phyloP scores from a whole-genome alignment of 106 monocot species.

The Platanthera guangdongensis region DNA sequence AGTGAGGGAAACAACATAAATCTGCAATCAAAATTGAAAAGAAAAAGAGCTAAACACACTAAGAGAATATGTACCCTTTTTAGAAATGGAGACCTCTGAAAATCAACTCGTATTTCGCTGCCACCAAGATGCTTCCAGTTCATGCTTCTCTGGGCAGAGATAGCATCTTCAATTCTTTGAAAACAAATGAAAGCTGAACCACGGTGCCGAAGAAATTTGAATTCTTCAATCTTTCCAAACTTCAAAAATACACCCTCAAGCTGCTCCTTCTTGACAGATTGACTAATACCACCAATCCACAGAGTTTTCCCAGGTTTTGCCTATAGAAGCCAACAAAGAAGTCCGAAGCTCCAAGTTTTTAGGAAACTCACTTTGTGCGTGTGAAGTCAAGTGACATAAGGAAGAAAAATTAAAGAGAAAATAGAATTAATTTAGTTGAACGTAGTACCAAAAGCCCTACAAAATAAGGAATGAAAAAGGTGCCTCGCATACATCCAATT shows the following conservation, averaged over 20 bases:
- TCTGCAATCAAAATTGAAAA: background rate
- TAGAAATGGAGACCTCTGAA: slow-evolving; percentile 43
- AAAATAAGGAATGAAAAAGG: background rate
- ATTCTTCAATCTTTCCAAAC: slow-evolving; percentile 79
- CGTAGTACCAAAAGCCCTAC: background rate
- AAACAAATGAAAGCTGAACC: slow-evolving; percentile 74
- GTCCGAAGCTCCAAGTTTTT: background rate
- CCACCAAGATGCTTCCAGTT: slow-evolving; percentile 68
- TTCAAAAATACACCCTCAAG: slow-evolving; percentile 70
- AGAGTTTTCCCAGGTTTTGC: slow-evolving; percentile 72
- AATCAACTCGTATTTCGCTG: slow-evolving; percentile 78
- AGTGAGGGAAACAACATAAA: background rate
- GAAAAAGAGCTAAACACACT: background rate
- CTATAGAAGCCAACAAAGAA: slow-evolving; percentile 23
- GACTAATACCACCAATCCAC: slow-evolving; percentile 87
- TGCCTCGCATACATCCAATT: background rate
- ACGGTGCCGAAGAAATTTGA: slow-evolving; percentile 48
- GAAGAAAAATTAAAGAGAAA: background rate
- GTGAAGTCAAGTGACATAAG: background rate
- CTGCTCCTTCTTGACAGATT: slow-evolving; percentile 51
- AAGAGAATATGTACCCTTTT: slow-evolving; percentile 33
- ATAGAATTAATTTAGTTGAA: background rate
- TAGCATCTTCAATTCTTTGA: slow-evolving; percentile 63
- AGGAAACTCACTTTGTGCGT: background rate
- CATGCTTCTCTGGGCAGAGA: slow-evolving; percentile 74